These are phyloP conservation scores for Withania somnifera DNA, from an alignment of 305 asterid genomes.

Conservation along the genomic window DNA sequence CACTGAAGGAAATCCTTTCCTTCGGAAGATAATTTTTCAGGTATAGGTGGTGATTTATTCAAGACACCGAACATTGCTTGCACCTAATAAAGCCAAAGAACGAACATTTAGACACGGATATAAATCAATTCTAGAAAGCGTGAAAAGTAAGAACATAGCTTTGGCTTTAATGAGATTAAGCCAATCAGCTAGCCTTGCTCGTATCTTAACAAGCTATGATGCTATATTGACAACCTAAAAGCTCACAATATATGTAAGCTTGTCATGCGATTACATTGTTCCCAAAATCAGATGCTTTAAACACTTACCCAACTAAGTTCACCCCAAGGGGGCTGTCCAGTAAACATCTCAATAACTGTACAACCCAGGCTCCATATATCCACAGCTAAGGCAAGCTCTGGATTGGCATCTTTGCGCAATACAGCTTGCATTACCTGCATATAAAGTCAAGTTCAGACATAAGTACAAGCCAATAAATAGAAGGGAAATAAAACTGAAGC, in stretches of 20 bases:
- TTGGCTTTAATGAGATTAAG: neutral
- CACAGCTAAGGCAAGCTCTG: constrained; percentile 62
- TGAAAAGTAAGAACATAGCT: constrained; percentile 1
- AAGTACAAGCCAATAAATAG: constrained; percentile 2
- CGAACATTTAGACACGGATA: neutral
- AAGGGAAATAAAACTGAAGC: neutral
- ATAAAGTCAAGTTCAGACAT: neutral
- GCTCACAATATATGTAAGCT: neutral
- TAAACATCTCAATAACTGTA: constrained; percentile 83
- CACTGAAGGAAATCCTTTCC: constrained; percentile 73
- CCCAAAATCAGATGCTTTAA: neutral
- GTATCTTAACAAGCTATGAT: neutral
- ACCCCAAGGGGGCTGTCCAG: constrained; percentile 91
- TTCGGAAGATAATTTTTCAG: constrained; percentile 51
- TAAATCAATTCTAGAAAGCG: neutral
- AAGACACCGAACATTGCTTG: constrained; percentile 85
- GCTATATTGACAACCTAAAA: neutral
- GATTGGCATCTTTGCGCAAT: constrained; percentile 55
- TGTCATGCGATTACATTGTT: neutral
- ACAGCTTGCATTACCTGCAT: constrained; percentile 68
- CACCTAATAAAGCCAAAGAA: constrained; percentile 22
- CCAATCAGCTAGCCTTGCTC: neutral
- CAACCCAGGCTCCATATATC: constrained; percentile 95
- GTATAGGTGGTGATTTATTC: constrained; percentile 61
- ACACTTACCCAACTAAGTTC: constrained; percentile 45